These are phyloP conservation scores for Yamadazyma ubonensis DNA, from an alignment of 805 yeast genomes.

Conservation along the genomic window DNA sequence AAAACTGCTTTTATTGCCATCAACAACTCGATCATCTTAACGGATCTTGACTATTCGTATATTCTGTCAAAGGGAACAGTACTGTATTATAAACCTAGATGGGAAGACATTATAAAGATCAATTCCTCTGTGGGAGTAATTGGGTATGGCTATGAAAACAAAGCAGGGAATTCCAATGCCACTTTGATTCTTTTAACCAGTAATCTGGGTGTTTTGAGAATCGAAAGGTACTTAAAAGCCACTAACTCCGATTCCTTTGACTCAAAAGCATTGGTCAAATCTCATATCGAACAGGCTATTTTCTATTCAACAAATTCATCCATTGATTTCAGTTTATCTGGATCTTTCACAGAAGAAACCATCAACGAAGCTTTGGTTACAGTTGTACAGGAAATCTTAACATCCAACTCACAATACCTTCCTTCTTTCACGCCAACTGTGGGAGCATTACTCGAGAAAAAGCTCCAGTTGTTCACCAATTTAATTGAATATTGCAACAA, in stretches of 20 bases:
- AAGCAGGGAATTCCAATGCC: conserved; percentile 33
- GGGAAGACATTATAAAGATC: conserved; percentile 80
- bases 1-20: conserved; percentile 60
- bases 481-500: conserved; percentile 45
- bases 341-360: conserved; percentile 20
- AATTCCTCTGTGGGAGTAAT: conserved; percentile 51
- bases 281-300: conserved; percentile 83
- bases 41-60: conserved; percentile 52
- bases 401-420: conserved; percentile 54
- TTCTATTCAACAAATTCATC: conserved; percentile 54
- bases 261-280: conserved; percentile 48
- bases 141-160: conserved; percentile 57
- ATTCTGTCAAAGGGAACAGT: conserved; percentile 20
- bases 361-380: conserved; percentile 40
- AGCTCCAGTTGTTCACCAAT: conserved; percentile 44
- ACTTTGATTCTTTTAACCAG: conserved; percentile 49
- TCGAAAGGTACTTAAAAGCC: no score
- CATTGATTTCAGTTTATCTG: conserved; percentile 42
- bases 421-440: conserved; percentile 54
- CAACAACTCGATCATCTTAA: conserved; percentile 59
- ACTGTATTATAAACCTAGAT: conserved; percentile 46
- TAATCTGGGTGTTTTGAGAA: conserved; percentile 58
- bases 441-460: conserved; percentile 48
- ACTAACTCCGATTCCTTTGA: neutral
- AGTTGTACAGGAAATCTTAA: conserved; percentile 56